Conservation (phyloP, 257 asterid genomes). For the Solanum commersonii region DNA sequence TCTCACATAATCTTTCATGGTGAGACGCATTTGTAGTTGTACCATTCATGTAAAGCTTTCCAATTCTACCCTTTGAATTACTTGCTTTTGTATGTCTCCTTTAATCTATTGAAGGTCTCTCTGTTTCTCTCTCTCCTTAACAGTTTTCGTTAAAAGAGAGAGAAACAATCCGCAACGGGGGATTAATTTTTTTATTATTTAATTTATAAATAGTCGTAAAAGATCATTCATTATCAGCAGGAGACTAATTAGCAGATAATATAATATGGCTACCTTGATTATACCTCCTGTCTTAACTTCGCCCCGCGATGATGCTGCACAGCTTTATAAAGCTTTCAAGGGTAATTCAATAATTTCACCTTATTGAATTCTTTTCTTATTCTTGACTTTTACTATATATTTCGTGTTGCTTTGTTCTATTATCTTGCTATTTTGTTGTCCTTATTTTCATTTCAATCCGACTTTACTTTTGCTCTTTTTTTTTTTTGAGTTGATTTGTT, state of each 20-base stretch:
- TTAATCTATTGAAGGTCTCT: background rate
- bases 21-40: background rate
- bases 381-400: background rate
- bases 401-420: background rate
- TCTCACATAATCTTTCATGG: background rate
- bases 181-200: background rate
- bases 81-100: background rate
- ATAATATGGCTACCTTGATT: conserved; percentile 38
- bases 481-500: background rate
- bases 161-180: background rate
- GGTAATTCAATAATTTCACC: conserved; percentile 23
- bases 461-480: background rate
- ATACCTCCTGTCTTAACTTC: conserved; percentile 59
- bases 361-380: background rate
- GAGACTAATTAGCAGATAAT: background rate
- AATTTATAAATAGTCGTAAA: background rate
- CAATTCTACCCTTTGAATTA: background rate
- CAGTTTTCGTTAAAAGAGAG: background rate
- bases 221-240: background rate
- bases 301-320: conserved; percentile 86
- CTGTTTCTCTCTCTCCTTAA: background rate
- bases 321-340: conserved; percentile 80
- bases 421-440: too few relatives aligned
- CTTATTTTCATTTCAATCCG: background rate
- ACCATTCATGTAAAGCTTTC: background rate